These are phyloP conservation scores for Cladorrhinum sp. DNA, from an alignment of 2,329 filamentous ascomycete species.

Conservation along the genomic window DNA sequence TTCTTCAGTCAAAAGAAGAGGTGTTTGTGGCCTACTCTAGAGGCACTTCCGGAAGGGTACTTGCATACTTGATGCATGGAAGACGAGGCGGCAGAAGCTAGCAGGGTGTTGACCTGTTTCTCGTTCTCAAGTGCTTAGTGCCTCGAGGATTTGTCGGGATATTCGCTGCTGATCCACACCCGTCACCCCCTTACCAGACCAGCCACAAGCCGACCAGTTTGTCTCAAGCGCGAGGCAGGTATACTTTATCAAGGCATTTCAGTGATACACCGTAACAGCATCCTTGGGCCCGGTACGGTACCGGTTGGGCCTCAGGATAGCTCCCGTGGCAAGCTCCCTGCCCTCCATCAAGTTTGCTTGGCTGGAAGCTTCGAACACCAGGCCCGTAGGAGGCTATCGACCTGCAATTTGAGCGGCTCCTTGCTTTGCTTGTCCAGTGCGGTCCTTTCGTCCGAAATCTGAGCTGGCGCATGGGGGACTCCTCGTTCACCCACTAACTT, in stretches of 20 bases:
- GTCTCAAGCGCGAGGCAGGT: background rate
- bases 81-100: constrained; percentile 33
- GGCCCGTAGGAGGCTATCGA: constrained; percentile 19
- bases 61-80: constrained; percentile 47
- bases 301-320: background rate
- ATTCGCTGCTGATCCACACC: constrained; percentile 2
- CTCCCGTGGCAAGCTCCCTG: constrained; percentile 16
- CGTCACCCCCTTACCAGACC: background rate
- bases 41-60: constrained; percentile 46
- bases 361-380: constrained; percentile 15
- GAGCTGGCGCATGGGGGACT: constrained; percentile 16
- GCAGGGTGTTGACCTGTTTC: constrained; percentile 13
- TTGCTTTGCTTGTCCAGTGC: constrained; percentile 33
- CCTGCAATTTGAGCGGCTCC: constrained; percentile 34
- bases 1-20: constrained; percentile 37
- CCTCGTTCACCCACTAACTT: constrained; percentile 21
- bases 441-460: constrained; percentile 26
- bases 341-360: constrained; percentile 17
- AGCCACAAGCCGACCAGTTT: background rate
- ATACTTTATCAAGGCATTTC: background rate
- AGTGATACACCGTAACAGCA: constrained; percentile 10
- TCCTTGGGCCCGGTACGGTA: background rate
- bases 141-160: constrained; percentile 11
- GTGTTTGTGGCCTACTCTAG: constrained; percentile 49
- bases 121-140: constrained; percentile 7